Percentiles rank a stretch among this genome's conserved stretches.
These are phyloP conservation scores for Nitzschia sp. DNA, from an alignment of 108 stramenopile genomes.

Conservation along the genomic window DNA sequence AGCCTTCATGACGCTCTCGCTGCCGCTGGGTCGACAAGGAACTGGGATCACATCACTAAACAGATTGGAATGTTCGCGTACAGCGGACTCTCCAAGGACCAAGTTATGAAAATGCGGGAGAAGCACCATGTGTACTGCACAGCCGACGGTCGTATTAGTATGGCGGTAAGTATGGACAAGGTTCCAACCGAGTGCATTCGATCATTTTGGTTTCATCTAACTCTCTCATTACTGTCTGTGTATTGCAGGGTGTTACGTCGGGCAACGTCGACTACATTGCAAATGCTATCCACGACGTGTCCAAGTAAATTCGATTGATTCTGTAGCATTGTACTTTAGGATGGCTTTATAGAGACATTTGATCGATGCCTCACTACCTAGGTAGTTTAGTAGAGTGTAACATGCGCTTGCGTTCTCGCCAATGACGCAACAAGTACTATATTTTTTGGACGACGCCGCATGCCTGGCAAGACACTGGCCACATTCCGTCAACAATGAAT, in stretches of 20 bases:
- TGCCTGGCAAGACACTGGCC: slow-evolving; percentile 60
- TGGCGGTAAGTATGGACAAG: slow-evolving; percentile 92
- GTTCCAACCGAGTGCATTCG: too few species aligned
- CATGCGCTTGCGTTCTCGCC: too few species aligned
- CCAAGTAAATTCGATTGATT: slow-evolving; percentile 46
- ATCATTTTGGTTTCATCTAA: not conserved
- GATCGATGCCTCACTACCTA: too few species aligned
- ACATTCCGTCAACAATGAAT: slow-evolving; percentile 58
- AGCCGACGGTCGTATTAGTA: slow-evolving; percentile 96
- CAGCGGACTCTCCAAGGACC: slow-evolving; percentile 90
- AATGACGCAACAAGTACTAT: not conserved
- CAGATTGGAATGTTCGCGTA: slow-evolving; percentile 99
- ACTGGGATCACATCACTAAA: slow-evolving; percentile 97
- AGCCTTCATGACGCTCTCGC: slow-evolving; percentile 77
- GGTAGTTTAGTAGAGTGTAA: too few species aligned
- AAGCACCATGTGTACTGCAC: slow-evolving; percentile 98
- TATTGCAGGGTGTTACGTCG: slow-evolving; percentile 87
- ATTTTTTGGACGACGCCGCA: slow-evolving; percentile 52
- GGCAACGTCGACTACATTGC: slow-evolving; percentile 97
- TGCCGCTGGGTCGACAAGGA: slow-evolving; percentile 69
- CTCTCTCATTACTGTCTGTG: not conserved
- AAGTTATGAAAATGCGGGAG: slow-evolving; percentile 85
- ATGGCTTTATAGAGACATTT: not conserved
- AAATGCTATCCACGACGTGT: slow-evolving; percentile 91
- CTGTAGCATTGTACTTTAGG: not conserved